Evolutionary conservation across 257 asterid genomes (phyloP).

Genomic region (Leptodermis oblonga): DNA sequence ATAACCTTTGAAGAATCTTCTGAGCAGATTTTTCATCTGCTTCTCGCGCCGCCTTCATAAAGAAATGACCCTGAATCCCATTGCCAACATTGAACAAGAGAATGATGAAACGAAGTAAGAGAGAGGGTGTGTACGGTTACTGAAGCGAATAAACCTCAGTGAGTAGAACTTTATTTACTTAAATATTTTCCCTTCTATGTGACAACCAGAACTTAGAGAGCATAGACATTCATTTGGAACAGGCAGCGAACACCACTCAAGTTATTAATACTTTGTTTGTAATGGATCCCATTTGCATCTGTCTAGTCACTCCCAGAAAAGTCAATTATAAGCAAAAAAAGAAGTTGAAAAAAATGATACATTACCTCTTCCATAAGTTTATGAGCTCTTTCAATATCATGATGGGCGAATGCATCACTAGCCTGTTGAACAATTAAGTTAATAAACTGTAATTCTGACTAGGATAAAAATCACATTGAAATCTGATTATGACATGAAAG

Average conservation of each 20-base stretch:
- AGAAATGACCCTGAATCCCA: slow-evolving; percentile 54
- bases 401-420: slow-evolving; percentile 40
- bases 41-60: slow-evolving; percentile 63
- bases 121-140: background rate
- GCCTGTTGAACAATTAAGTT: slow-evolving; percentile 44
- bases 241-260: background rate
- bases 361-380: slow-evolving; percentile 53
- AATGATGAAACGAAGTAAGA: background rate
- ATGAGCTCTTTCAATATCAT: slow-evolving; percentile 40
- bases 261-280: background rate
- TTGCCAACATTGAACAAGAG: background rate
- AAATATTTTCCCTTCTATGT: background rate
- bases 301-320: background rate
- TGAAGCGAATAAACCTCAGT: background rate
- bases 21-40: slow-evolving; percentile 60
- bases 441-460: slow-evolving; percentile 5
- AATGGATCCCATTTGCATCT: background rate
- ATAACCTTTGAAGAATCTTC: slow-evolving; percentile 55
- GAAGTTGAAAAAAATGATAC: slow-evolving; percentile 13
- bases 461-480: background rate
- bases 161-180: background rate
- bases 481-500: slow-evolving; percentile 4
- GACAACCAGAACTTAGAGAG: background rate
- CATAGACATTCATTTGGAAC: background rate
- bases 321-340: slow-evolving; percentile 3